Evolutionary conservation across 305 asterid species (phyloP).

Genomic region (Stenogyne calaminthoides): DNA sequence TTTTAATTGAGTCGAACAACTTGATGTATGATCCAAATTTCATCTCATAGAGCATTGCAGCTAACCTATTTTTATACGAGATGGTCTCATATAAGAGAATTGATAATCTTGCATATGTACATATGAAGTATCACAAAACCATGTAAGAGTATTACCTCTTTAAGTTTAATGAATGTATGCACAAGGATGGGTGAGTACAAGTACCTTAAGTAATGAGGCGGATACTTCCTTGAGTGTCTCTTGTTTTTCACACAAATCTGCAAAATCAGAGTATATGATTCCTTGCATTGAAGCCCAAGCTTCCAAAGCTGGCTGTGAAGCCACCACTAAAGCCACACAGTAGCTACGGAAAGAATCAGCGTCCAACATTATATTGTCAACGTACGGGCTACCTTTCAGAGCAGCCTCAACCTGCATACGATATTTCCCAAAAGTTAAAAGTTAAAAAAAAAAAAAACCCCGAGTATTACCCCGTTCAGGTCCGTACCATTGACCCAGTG

Average conservation of each 20-base stretch:
- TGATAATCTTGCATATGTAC: not conserved
- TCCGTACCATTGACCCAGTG: too few relatives aligned
- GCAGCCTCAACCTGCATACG: conserved; percentile 84
- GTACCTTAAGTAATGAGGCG: conserved; percentile 74
- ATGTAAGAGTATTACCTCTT: too few relatives aligned
- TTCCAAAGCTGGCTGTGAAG: conserved; percentile 68
- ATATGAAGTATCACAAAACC: too few relatives aligned
- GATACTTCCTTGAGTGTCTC: conserved; percentile 78
- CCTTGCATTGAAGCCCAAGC: conserved; percentile 78
- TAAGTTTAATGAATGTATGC: too few relatives aligned
- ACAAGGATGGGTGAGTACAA: not conserved
- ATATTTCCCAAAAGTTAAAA: not conserved
- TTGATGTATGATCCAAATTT: too few relatives aligned
- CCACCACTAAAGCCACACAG: conserved; percentile 93
- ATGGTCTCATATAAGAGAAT: too few relatives aligned
- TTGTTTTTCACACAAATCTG: conserved; percentile 66
- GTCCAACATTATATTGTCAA: conserved; percentile 85
- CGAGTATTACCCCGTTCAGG: not conserved
- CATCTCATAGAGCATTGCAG: too few relatives aligned
- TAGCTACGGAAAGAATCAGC: conserved; percentile 82
- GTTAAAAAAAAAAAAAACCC: too few relatives aligned
- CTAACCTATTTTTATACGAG: too few relatives aligned
- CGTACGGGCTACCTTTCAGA: conserved; percentile 62
- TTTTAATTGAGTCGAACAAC: not conserved
- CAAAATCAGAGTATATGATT: conserved; percentile 55